Evolutionary conservation across 306 rosid genomes (phyloP).

Genomic region (Gynostemma pentaphyllum): DNA sequence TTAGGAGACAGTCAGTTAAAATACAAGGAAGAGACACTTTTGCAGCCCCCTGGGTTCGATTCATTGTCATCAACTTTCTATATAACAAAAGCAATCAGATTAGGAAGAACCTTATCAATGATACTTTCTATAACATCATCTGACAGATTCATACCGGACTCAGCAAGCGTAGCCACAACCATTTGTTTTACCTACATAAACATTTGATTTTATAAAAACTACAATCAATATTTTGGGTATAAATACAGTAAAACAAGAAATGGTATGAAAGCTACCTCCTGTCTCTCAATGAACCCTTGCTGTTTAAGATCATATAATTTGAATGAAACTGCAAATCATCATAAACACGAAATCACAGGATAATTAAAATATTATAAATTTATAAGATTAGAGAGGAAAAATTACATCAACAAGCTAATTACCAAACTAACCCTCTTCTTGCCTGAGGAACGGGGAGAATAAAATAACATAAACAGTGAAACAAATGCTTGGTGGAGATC

Average conservation of each 20-base stretch:
- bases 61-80: neutral
- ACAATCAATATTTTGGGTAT: neutral
- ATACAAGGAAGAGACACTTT: neutral
- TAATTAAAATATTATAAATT: too few species aligned
- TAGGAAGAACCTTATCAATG: constrained; percentile 54
- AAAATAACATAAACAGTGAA: neutral
- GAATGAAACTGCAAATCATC: constrained; percentile 61
- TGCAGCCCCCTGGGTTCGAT: neutral
- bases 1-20: neutral
- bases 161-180: constrained; percentile 84
- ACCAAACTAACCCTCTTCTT: neutral
- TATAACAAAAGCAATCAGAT: constrained; percentile 4
- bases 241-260: neutral
- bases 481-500: too few species aligned
- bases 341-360: neutral
- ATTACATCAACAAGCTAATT: neutral
- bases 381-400: neutral
- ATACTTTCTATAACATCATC: constrained; percentile 58
- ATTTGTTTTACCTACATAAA: constrained; percentile 57
- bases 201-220: neutral
- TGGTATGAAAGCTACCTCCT: constrained; percentile 40
- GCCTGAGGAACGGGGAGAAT: neutral
- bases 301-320: constrained; percentile 65
- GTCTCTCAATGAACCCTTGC: constrained; percentile 63
- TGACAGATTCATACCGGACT: constrained; percentile 70